Evolutionary conservation across 352 stramenopile species (phyloP).

Genomic region (Albugo candida): DNA sequence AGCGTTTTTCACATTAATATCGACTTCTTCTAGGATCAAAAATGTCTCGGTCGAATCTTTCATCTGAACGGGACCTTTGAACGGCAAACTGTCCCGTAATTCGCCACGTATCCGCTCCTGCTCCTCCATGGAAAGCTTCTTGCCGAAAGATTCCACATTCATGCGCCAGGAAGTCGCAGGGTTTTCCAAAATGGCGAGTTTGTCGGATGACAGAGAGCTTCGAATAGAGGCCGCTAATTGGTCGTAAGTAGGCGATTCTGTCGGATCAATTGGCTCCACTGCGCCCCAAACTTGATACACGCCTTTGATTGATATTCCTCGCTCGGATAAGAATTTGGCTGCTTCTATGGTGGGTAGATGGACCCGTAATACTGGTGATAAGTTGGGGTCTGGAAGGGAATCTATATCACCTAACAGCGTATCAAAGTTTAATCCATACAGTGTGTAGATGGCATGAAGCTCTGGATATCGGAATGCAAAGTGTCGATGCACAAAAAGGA

Average conservation of each 20-base stretch:
- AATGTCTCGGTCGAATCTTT: conserved; percentile 49
- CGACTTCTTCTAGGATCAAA: conserved; percentile 52
- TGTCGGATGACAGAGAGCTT: conserved; percentile 15
- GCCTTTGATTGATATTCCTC: conserved; percentile 62
- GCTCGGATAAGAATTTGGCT: conserved; percentile 60
- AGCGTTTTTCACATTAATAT: conserved; percentile 20
- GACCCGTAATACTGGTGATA: conserved; percentile 41
- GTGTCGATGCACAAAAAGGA: conserved; percentile 70
- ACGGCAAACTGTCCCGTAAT: conserved; percentile 34
- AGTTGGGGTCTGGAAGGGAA: conserved; percentile 22
- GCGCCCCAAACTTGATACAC: conserved; percentile 67
- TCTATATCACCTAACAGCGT: conserved; percentile 13
- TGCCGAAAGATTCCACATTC: conserved; percentile 53
- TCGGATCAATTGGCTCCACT: conserved; percentile 4
- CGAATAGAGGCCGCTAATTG: conserved; percentile 27
- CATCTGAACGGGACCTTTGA: conserved; percentile 50
- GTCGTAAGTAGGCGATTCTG: conserved; percentile 13
- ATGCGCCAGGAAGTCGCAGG: conserved; percentile 44
- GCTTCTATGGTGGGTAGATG: conserved; percentile 28
- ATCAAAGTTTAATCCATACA: conserved; percentile 24
- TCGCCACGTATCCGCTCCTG: conserved; percentile 25
- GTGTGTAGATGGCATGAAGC: conserved; percentile 43
- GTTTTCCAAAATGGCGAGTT: conserved; percentile 25
- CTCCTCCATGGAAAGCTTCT: conserved; percentile 56
- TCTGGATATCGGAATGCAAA: conserved; percentile 71